These are phyloP conservation scores for Aureobasidium pullulans DNA, from an alignment of 2,329 filamentous ascomycete species.

Conservation along the genomic window DNA sequence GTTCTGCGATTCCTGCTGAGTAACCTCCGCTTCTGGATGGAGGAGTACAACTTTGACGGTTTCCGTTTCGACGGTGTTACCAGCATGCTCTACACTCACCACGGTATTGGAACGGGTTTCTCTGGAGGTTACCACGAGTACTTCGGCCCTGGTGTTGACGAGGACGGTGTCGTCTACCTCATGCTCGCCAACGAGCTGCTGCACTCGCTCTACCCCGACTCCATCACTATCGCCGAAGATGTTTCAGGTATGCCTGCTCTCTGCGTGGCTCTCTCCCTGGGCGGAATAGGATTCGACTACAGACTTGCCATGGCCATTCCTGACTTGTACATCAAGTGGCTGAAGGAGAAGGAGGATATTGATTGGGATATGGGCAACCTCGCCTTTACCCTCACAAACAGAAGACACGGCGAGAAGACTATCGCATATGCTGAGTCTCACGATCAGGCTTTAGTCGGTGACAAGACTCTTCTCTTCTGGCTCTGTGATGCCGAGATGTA, in stretches of 20 bases:
- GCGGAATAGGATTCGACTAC: conserved; percentile 95
- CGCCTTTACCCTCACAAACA: conserved; percentile 81
- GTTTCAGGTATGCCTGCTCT: conserved; percentile 98
- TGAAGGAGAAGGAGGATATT: conserved; percentile 86
- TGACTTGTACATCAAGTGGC: conserved; percentile 97
- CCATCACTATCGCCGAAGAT: conserved; percentile 91
- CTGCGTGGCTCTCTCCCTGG: conserved; percentile 75
- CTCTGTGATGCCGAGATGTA: conserved; percentile 96
- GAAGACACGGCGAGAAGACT: conserved; percentile 92
- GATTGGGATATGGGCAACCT: conserved; percentile 88
- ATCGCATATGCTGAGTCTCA: conserved; percentile 97
- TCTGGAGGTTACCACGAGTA: conserved; percentile 98
- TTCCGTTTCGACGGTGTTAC: conserved; percentile 98
- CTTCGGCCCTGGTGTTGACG: conserved; percentile 81
- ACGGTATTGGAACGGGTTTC: conserved; percentile 97
- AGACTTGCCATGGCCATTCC: conserved; percentile 95
- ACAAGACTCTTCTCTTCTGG: conserved; percentile 97
- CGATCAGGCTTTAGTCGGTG: conserved; percentile 93
- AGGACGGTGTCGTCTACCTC: conserved; percentile 89
- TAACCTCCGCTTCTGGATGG: conserved; percentile 98
- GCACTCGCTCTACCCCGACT: conserved; percentile 77
- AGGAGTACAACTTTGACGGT: conserved; percentile 92
- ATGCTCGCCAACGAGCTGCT: conserved; percentile 97
- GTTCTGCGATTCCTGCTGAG: conserved; percentile 92
- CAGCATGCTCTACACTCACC: conserved; percentile 93